Conservation (phyloP, 306 rosid genomes). For the Castanea sativa region DNA sequence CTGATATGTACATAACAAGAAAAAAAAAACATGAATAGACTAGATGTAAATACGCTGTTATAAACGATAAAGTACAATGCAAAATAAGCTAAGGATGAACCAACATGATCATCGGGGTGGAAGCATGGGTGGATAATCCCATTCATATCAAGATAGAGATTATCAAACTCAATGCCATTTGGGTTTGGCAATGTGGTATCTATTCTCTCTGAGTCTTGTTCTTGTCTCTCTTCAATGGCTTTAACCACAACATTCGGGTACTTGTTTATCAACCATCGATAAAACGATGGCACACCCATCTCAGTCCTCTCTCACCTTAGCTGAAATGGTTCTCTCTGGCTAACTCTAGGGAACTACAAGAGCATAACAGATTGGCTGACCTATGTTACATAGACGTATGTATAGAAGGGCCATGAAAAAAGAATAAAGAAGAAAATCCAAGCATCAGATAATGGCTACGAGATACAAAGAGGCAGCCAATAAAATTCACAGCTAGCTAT, state of each 20-base stretch:
- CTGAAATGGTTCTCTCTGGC: too few relatives aligned
- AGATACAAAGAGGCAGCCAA: too few relatives aligned
- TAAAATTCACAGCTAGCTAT: too few relatives aligned
- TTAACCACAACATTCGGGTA: conserved; percentile 21
- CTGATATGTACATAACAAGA: background rate
- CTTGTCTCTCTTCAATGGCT: conserved; percentile 18
- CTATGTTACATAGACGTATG: too few relatives aligned
- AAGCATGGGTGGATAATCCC: conserved; percentile 59
- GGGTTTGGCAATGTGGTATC: conserved; percentile 28
- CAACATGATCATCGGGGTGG: conserved; percentile 33
- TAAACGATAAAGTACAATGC: background rate
- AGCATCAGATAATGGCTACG: too few relatives aligned
- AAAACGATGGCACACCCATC: conserved; percentile 66
- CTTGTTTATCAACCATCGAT: conserved; percentile 41
- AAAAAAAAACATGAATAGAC: background rate
- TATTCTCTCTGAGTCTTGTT: background rate
- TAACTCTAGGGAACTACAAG: too few relatives aligned
- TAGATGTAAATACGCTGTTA: background rate
- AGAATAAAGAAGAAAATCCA: too few relatives aligned
- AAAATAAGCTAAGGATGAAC: background rate
- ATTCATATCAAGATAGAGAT: conserved; percentile 61
- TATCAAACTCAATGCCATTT: conserved; percentile 33
- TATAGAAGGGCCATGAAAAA: too few relatives aligned
- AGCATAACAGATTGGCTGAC: too few relatives aligned
- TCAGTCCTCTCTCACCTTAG: background rate